Evolutionary conservation across 2,329 filamentous ascomycete genomes (phyloP), one percentile per base, ranked within the genome.

Genomic region (Ophiostoma populinum): DNA sequence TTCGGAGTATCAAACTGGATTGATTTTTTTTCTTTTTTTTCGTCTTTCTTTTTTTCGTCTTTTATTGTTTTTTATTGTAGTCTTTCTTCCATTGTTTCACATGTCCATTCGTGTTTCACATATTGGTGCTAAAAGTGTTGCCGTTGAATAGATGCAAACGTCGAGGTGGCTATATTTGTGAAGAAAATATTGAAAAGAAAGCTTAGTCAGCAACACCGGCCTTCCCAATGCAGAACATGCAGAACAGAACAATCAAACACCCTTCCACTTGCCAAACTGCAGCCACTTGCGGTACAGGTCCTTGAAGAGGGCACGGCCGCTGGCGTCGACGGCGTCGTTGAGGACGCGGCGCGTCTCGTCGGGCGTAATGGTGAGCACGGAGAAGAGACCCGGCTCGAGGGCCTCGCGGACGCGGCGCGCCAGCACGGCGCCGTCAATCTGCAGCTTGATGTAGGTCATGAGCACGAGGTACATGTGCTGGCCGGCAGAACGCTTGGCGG

Each of bases 1-100:
- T 95, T 49, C 92, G 90, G 73, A 92, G 83, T 67, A 70, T 81
- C 51, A 95, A 90, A 65, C 63, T 98, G 58, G 87, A 21, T n/a
- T 43, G 36, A n/a, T n/a, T 16, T 17, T 17, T 22, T 22, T n/a
- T 22, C 22, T 32, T 11, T 32, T 17, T 20, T 9, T 20, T 21
- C n/a, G 13, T 27, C 12, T 29, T 21, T 21, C 12, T 25, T 8
- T 28, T 18, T 15, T 10, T 26, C 10, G 9, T 17, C 12, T 17
- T 32, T 17, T 6, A 18, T 25, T 18, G 6, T 8, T 28, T 25
- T 3, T 6, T 3, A 6, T n/a, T 24, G 16, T 32, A 12, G 15
- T 19, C 17, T 15, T 21, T 15, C 24, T 11, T 15, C 19, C 20
- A 25, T 33, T 33, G 12, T 31, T 31, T 31, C 18, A 19, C 15